Evolutionary conservation across 805 yeast genomes (phyloP).

Genomic region (Lachancea waltii): DNA sequence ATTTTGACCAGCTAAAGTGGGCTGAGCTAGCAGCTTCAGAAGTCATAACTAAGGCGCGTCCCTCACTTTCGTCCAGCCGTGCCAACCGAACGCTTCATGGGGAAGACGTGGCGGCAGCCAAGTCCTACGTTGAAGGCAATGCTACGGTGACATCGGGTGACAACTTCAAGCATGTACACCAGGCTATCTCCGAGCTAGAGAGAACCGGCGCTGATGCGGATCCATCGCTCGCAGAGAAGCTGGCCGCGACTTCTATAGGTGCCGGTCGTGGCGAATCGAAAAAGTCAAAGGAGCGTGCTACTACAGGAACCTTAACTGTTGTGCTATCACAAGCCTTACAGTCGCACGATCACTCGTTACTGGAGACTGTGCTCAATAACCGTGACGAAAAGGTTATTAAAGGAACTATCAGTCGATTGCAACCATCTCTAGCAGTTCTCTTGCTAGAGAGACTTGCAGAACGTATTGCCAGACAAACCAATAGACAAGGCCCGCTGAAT

Average conservation of each 20-base stretch:
- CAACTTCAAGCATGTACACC: conserved; percentile 50
- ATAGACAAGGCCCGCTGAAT: conserved; percentile 45
- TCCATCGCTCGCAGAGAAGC: conserved; percentile 49
- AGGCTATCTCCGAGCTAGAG: conserved; percentile 38
- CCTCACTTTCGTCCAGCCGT: conserved; percentile 8
- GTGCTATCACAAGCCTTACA: conserved; percentile 84
- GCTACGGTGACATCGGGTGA: conserved; percentile 60
- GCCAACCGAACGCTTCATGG: conserved; percentile 22
- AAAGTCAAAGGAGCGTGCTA: conserved; percentile 42
- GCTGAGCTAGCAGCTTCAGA: conserved; percentile 29
- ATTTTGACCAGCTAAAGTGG: conserved; percentile 53
- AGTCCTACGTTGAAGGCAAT: conserved; percentile 53
- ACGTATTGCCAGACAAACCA: conserved; percentile 51
- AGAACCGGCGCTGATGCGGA: conserved; percentile 38
- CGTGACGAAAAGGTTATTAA: conserved; percentile 47
- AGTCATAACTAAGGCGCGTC: conserved; percentile 11
- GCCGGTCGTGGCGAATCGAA: conserved; percentile 24
- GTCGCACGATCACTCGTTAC: conserved; percentile 76
- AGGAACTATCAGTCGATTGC: conserved; percentile 49
- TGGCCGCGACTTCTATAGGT: conserved; percentile 18
- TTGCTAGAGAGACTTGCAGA: conserved; percentile 57
- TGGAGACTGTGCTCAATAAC: conserved; percentile 70
- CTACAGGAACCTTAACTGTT: conserved; percentile 73
- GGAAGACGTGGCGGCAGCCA: conserved; percentile 45
- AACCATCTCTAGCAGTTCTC: conserved; percentile 46